A percentile compares a stretch with the other conserved stretches of the same genome.
These are phyloP conservation scores for Stentor coeruleus DNA, from an alignment of 73 alveolate species.

Conservation along the genomic window DNA sequence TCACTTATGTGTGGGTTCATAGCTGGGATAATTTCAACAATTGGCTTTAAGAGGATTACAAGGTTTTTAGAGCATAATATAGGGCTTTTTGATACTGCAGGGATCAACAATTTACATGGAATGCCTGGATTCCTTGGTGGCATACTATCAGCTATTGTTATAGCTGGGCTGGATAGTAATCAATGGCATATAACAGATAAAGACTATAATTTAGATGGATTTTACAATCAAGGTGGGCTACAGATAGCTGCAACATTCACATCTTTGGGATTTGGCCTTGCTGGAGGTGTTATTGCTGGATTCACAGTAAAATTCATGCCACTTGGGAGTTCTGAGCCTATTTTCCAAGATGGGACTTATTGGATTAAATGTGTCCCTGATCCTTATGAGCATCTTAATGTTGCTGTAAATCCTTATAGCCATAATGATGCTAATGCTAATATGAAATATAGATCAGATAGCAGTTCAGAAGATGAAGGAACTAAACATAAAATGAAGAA, in stretches of 20 bases:
- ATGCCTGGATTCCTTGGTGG: conserved; percentile 91
- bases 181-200: neutral
- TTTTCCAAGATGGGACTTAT: neutral
- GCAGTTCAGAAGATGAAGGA: too few species aligned
- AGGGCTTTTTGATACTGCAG: conserved; percentile 81
- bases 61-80: conserved; percentile 40
- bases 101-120: conserved; percentile 70
- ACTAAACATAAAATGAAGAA: too few species aligned
- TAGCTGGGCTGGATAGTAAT: neutral
- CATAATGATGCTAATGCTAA: too few species aligned
- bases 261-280: conserved; percentile 8
- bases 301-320: neutral
- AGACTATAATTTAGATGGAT: neutral
- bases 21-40: conserved; percentile 55
- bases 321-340: neutral
- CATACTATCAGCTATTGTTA: conserved; percentile 53
- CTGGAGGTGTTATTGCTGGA: conserved; percentile 7
- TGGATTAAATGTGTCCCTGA: conserved; percentile 17
- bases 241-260: conserved; percentile 12
- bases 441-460: too few species aligned
- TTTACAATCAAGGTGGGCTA: conserved; percentile 22
- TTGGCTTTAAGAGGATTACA: conserved; percentile 34
- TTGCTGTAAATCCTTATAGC: too few species aligned
- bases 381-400: neutral
- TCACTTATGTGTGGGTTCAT: conserved; percentile 45